Base-by-base conservation (phyloP, 371 early-diverging fungal genomes). In the Modicella reniformis region DNA sequence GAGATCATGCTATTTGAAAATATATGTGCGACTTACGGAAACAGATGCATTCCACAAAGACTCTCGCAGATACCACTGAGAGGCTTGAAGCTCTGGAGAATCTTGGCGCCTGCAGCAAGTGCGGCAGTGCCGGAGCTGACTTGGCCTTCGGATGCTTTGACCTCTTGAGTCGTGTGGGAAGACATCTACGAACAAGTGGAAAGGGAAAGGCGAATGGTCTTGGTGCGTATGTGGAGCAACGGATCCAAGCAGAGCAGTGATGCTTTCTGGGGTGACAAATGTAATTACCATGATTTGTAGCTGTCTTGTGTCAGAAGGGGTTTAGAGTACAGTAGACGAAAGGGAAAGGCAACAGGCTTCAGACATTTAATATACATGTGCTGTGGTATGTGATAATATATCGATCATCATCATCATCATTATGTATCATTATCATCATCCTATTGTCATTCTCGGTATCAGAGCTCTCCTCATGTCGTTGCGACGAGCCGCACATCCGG, bases 31-130 rank as follows among this genome's bases (percentile, higher is more conserved):
- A 49, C 65, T 53, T 75, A 65, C 67, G 71, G 71, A 32, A 49
- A 69, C 33, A 70, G 8, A 23, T 75, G 75, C 8, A 75, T 21
- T 4, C 75, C 75, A 44, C 72, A 66, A n/a, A 63, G 59, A n/a
- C 65, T 23, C 37, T 70, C 66, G 28, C 70, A 70, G 44, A 75
- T 55, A 53, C 55, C 26, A 23, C 55, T 23, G 48, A 70, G 29
- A 10, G 75, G 75, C 51, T 70, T 59, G 52, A 75, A 70, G 62
- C 72, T 62, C 59, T 70, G 65, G n/a, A 75, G 58, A 13, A 41
- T 5, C 33, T 23, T 40, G n/a, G 52, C 52, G 12, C 52, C 48
- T 6, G 40, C 26, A 25, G 62, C 25, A 15, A 62, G 59, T 0
- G 60, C 28, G 12, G 59, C 49, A 3, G 49, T 49, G 23, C 40